phyloP scores from a whole-genome alignment of 129 eudicot species.

The Tanacetum coccineum region DNA sequence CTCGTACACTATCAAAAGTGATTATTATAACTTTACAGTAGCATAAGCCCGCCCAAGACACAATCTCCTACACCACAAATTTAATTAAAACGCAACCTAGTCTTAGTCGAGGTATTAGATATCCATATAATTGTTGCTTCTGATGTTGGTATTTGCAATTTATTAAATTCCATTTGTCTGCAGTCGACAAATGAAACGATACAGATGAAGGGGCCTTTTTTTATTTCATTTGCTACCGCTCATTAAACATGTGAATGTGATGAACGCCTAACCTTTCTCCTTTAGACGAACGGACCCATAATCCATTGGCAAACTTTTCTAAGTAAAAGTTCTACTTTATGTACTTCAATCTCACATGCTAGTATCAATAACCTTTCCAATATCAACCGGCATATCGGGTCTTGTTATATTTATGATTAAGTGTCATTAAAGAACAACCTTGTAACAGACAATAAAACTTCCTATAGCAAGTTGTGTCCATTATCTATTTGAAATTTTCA shows the following conservation, averaged over 20 bases:
- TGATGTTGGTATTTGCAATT: neutral
- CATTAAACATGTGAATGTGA: neutral
- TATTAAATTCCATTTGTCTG: slow-evolving; percentile 10
- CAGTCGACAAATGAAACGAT: neutral
- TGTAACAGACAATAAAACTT: too few species aligned
- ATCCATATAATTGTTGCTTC: neutral
- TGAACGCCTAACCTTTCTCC: neutral
- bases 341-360: slow-evolving; percentile 5
- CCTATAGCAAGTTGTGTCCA: neutral
- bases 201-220: neutral
- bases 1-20: neutral
- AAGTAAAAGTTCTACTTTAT: neutral
- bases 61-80: too few species aligned
- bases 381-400: neutral
- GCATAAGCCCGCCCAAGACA: too few species aligned
- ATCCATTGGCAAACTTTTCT: slow-evolving; percentile 1
- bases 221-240: neutral
- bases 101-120: neutral
- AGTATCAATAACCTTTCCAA: neutral
- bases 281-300: too few species aligned
- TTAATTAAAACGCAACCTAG: too few species aligned
- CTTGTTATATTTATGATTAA: too few species aligned
- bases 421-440: too few species aligned
- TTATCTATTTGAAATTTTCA: neutral
- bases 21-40: neutral